phyloP scores from a whole-genome alignment of 116 monocot species.

The Papilionanthe hybrid region DNA sequence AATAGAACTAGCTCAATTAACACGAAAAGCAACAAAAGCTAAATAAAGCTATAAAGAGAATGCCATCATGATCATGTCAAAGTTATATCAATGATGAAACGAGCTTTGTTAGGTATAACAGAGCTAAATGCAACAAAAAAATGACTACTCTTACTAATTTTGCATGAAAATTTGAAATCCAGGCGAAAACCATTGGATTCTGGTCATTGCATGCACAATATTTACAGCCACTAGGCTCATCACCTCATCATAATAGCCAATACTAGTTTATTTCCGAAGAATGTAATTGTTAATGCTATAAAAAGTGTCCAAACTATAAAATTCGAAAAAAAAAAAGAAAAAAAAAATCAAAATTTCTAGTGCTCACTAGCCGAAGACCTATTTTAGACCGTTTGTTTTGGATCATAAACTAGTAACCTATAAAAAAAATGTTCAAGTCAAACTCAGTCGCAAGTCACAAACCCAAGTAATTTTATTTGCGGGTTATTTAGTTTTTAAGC shows the following conservation, averaged over 20 bases:
- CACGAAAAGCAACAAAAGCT: background rate
- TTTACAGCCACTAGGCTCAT: background rate
- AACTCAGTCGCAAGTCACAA: too few relatives aligned
- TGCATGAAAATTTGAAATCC: background rate
- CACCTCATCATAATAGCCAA: background rate
- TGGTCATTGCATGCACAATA: background rate
- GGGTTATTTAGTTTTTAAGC: too few relatives aligned
- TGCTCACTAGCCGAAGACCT: background rate
- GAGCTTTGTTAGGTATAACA: background rate
- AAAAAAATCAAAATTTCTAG: background rate
- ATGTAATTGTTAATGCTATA: background rate
- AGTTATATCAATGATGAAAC: background rate
- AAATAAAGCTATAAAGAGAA: background rate
- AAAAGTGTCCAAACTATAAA: background rate
- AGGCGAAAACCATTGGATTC: background rate
- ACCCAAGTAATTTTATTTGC: too few relatives aligned
- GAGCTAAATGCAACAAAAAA: background rate
- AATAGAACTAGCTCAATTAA: background rate
- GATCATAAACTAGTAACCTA: too few relatives aligned
- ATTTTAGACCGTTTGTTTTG: background rate
- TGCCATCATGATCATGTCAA: background rate
- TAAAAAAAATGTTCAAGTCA: too few relatives aligned
- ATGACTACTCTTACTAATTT: background rate
- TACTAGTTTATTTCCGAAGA: background rate
- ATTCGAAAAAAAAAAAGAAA: too few relatives aligned